These are phyloP conservation scores for Eucalyptus grandis DNA, from an alignment of 345 rosid genomes.

Conservation along the genomic window DNA sequence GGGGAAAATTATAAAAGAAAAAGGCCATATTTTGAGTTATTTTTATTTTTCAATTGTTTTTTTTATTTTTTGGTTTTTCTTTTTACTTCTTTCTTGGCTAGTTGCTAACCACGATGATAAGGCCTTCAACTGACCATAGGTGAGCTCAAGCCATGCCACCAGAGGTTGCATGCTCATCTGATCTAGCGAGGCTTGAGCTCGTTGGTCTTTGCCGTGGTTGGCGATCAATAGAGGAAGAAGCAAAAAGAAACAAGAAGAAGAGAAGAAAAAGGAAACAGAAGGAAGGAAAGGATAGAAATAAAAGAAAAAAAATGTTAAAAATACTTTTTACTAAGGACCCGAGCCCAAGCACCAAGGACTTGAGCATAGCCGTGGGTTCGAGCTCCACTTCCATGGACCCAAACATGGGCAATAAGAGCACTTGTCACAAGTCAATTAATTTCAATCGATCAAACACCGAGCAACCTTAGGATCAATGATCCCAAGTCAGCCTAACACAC, in stretches of 20 bases:
- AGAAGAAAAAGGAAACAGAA: fast-evolving
- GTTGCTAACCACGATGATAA: fast-evolving
- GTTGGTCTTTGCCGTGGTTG: fast-evolving
- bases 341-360: fast-evolving
- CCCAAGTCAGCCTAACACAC: too few relatives aligned
- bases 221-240: fast-evolving
- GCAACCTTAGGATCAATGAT: too few relatives aligned
- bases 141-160: too few relatives aligned
- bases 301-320: too few relatives aligned
- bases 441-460: too few relatives aligned
- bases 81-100: background rate
- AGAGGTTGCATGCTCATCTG: background rate
- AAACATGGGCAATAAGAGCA: fast-evolving
- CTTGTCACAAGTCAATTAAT: too few relatives aligned
- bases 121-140: background rate
- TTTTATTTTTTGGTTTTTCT: too few relatives aligned
- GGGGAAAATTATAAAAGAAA: background rate
- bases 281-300: background rate
- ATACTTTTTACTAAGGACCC: background rate
- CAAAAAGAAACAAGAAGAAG: background rate
- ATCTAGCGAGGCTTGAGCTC: background rate
- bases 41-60: too few relatives aligned
- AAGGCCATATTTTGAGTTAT: too few relatives aligned
- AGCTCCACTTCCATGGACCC: background rate
- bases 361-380: background rate